Conservation (phyloP, 495 filamentous ascomycete species). For the Neurospora pannonica region DNA sequence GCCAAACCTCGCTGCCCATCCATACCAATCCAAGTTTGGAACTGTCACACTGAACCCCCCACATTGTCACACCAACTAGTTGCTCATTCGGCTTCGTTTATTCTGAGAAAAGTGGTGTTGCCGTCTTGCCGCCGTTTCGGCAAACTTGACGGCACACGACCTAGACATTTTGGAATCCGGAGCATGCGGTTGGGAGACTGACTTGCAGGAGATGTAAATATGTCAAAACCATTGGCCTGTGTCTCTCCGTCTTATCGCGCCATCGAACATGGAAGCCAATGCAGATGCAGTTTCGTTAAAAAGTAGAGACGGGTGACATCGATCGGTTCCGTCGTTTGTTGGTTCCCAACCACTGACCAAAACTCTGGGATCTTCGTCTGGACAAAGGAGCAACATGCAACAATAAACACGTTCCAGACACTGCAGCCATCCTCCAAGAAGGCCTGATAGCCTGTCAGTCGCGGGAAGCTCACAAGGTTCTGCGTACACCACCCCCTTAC, state of each 20-base stretch:
- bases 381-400: background rate
- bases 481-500: background rate
- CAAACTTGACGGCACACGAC: background rate
- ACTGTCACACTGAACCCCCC: background rate
- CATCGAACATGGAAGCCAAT: slow-evolving; percentile 10
- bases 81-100: background rate
- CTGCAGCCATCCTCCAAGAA: background rate
- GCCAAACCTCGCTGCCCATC: background rate
- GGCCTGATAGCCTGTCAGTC: slow-evolving; percentile 1
- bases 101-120: background rate
- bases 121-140: background rate
- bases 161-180: background rate
- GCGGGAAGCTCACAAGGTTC: background rate
- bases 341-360: slow-evolving; percentile 12
- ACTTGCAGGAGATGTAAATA: background rate
- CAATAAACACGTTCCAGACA: slow-evolving; percentile 3
- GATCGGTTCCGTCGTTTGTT: slow-evolving; percentile 6
- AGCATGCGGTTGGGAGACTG: slow-evolving; percentile 6
- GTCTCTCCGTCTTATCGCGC: slow-evolving; percentile 9
- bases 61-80: background rate
- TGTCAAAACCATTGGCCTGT: slow-evolving; percentile 5
- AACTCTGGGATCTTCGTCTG: background rate
- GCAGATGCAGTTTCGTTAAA: slow-evolving; percentile 11
- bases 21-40: background rate
- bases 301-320: slow-evolving; percentile 1